Evolutionary conservation across 352 stramenopile genomes (phyloP), one percentile per base, ranked within the genome.

Genomic region (Globisporangium recalcitrans): DNA sequence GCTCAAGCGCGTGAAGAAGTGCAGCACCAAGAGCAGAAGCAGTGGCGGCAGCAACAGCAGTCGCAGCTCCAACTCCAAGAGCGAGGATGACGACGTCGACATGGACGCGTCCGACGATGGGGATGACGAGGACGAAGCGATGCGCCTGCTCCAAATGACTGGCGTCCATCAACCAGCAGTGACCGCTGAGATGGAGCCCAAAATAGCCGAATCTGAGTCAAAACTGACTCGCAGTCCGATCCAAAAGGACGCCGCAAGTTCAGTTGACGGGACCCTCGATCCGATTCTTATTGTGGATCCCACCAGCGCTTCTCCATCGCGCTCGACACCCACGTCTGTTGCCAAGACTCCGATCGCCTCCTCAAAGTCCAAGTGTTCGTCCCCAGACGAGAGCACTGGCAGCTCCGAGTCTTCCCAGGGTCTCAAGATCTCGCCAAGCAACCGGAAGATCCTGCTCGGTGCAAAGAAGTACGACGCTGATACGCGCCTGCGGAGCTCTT

Each of bases 1-100:
- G 60, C 65, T 91, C 47, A 77, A 85, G 63, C 69, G 79, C 27
- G 72, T 88, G 44, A 91, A 88, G 64, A 88, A 83, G 65, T 78
- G 71, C 16, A 10, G 44, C 53, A 29, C 53, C 34, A 73, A 73
- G 47, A 56, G 44, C 24, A 36, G 44, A 13, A 48, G 27, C 29
- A 51, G 31, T 62, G 29, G 57, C 29, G 26, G 29, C 26, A 52
- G 27, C 29, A 58, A 27, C 63, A 26, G 58, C 21, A 32, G 22
- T 5, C 27, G 27, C 26, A 31, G 46, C 9, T n/a, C 49, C 7
- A 38, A 21, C n/a, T 29, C 21, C 14, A 55, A 55, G 26, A 55
- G 49, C 49, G 49, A 38, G 26, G 49, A 44, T 44, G 36, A 55
- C 16, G 55, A 61, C 21, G 22, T 65, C 16, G 55, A 67, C 53